Percentiles rank a stretch among this genome's conserved stretches.
Conservation (phyloP, 495 filamentous ascomycete genomes). For the Penicillium robsamsonii region DNA sequence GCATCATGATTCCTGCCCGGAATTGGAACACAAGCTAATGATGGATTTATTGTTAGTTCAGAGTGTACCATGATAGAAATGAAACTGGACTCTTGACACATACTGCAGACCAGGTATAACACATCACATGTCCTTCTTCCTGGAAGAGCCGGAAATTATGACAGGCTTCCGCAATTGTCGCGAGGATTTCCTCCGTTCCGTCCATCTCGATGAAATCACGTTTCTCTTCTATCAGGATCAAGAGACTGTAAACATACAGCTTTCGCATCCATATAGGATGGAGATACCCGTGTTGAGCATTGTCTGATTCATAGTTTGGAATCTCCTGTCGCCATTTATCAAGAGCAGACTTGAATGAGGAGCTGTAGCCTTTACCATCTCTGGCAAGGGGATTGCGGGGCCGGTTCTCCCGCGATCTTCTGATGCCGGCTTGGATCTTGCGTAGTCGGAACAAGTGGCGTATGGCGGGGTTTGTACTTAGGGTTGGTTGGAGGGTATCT, state of each 20-base stretch:
- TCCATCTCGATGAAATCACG: conserved; percentile 27
- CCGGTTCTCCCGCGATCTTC: conserved; percentile 23
- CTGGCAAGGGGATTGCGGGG: conserved; percentile 13
- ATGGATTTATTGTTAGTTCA: conserved; percentile 4
- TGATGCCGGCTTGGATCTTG: conserved; percentile 34
- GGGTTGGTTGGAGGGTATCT: conserved; percentile 26
- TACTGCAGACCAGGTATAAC: conserved; percentile 39
- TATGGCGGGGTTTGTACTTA: conserved; percentile 25
- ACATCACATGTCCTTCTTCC: conserved; percentile 36
- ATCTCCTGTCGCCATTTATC: conserved; percentile 36
- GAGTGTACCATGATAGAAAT: not conserved
- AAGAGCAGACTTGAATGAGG: conserved; percentile 27
- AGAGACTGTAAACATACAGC: conserved; percentile 34
- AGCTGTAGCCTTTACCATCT: conserved; percentile 16
- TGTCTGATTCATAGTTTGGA: conserved; percentile 26
- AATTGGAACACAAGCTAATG: conserved; percentile 36
- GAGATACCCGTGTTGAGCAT: conserved; percentile 26
- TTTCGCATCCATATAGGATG: conserved; percentile 37
- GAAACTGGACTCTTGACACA: not conserved
- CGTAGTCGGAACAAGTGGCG: conserved; percentile 31
- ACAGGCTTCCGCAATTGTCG: conserved; percentile 32
- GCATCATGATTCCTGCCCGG: conserved; percentile 31
- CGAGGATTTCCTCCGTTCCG: conserved; percentile 29
- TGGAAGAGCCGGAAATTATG: conserved; percentile 29
- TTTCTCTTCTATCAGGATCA: conserved; percentile 34